Evolutionary conservation across 2,329 filamentous ascomycete species (phyloP), one percentile per base, ranked within the genome.

Genomic region (Arthrobotrys iridis): DNA sequence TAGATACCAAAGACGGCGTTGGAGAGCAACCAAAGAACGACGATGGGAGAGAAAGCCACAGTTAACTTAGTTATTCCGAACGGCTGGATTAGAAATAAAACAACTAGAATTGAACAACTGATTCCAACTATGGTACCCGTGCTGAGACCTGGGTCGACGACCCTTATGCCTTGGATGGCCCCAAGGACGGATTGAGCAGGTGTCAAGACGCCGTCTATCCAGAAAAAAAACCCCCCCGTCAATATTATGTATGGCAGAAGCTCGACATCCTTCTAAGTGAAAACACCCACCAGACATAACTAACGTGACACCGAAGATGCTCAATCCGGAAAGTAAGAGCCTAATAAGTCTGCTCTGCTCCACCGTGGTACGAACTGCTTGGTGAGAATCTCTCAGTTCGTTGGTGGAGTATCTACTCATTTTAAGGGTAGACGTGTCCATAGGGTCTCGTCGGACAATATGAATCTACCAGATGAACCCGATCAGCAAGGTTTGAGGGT

Each of bases 121-220:
- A 87, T 85, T 7, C 89, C 89, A 10, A 91, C 85, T 20, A 91
- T 87, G 1, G 87, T 86, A 1, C 84, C 81, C 37, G 84, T 86
- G 20, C 82, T 83, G 52, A 91, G 87, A 70, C 86, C 82, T 0
- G 86, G 85, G 15, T 84, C 84, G 28, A 88, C 87, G 0, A 91
- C 89, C 24, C 84, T 83, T 11, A 77, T 57, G 20, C 75, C 89
- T 80, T 91, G 89, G 13, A 91, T 87, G 1, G 89, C 89, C 24
- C 89, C 89, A 4, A 91, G 84, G 0, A 91, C 88, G 2, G 89
- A 90, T 80, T 91, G 89, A 0, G 89, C 89, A 0, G 89, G 89
- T 0, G 89, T 91, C 24, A 91, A 82, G 8, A 91, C 85, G 48
- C 89, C 89, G 80, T 91, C 86, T 76, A 46, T 67, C 3, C 5